A percentile compares a stretch with the other conserved stretches of the same genome.
These are phyloP conservation scores for Aspergillus latus DNA, from an alignment of 2,329 filamentous ascomycete species.

Conservation along the genomic window DNA sequence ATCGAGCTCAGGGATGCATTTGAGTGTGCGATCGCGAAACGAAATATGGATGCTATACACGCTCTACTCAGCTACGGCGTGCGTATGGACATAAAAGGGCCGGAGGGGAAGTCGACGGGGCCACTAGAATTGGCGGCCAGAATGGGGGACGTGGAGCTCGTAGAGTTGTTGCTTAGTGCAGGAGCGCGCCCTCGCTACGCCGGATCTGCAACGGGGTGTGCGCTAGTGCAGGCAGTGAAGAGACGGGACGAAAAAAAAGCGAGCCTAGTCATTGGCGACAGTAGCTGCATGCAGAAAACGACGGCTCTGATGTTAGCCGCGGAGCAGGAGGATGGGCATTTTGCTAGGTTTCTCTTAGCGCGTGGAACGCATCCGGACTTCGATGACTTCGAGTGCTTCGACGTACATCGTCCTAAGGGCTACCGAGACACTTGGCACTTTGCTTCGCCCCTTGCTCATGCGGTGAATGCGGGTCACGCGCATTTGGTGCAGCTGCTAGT, in stretches of 20 bases:
- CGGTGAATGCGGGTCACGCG: neutral
- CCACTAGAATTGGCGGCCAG: neutral
- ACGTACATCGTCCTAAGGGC: neutral
- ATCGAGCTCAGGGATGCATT: neutral
- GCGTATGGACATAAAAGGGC: neutral
- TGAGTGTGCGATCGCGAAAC: neutral
- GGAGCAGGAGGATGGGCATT: neutral
- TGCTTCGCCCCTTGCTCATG: neutral
- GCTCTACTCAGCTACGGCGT: neutral
- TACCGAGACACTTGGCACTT: neutral
- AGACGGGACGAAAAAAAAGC: neutral
- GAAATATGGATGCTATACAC: neutral
- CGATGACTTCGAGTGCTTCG: neutral
- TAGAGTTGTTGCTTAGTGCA: neutral
- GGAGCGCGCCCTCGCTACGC: neutral
- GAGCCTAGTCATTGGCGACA: neutral
- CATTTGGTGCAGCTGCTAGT: neutral
- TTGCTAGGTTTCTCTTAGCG: neutral
- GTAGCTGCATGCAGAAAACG: neutral
- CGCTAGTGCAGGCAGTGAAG: neutral
- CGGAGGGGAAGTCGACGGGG: neutral
- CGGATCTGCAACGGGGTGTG: neutral
- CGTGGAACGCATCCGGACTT: neutral
- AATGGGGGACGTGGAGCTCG: neutral
- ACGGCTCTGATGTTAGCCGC: neutral